These are phyloP conservation scores for Daldinia caldariorum DNA, from an alignment of 495 filamentous ascomycete genomes.

Conservation along the genomic window DNA sequence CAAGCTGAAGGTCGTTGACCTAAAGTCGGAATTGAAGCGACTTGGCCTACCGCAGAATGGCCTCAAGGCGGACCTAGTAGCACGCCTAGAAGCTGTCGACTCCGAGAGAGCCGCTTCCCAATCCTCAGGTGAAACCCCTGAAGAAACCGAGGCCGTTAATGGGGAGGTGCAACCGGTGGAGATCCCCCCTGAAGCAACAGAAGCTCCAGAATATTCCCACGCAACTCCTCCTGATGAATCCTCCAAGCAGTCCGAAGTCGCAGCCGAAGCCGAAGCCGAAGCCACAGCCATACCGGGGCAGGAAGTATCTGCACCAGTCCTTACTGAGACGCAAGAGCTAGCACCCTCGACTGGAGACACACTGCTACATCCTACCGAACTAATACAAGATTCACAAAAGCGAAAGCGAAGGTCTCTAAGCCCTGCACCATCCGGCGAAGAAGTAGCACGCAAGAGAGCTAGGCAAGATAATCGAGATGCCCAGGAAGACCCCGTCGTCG, in stretches of 20 bases:
- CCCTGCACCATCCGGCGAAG: conserved; percentile 65
- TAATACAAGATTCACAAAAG: conserved; percentile 70
- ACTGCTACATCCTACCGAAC: conserved; percentile 47
- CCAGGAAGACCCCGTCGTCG: conserved; percentile 17
- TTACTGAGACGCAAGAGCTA: conserved; percentile 23
- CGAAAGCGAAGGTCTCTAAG: conserved; percentile 78
- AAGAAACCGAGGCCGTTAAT: conserved; percentile 23
- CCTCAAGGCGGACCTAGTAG: conserved; percentile 66
- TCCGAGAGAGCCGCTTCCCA: conserved; percentile 27
- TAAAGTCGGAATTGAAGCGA: conserved; percentile 66
- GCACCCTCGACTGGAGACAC: conserved; percentile 26
- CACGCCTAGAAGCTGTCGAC: conserved; percentile 58
- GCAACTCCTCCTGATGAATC: conserved; percentile 25
- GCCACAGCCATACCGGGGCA: conserved; percentile 22
- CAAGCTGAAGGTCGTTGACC: conserved; percentile 67
- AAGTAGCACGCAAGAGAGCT: conserved; percentile 55
- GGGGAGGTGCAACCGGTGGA: conserved; percentile 17
- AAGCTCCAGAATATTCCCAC: conserved; percentile 34
- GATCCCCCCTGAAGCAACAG: conserved; percentile 2
- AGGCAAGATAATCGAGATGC: conserved; percentile 46
- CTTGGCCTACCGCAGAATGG: conserved; percentile 64
- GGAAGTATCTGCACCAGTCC: conserved; percentile 16
- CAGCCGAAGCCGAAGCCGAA: background rate
- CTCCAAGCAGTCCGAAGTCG: conserved; percentile 16
- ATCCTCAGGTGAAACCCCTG: conserved; percentile 21